phyloP scores from a whole-genome alignment of 129 eudicot species.

The Tanacetum coccineum region DNA sequence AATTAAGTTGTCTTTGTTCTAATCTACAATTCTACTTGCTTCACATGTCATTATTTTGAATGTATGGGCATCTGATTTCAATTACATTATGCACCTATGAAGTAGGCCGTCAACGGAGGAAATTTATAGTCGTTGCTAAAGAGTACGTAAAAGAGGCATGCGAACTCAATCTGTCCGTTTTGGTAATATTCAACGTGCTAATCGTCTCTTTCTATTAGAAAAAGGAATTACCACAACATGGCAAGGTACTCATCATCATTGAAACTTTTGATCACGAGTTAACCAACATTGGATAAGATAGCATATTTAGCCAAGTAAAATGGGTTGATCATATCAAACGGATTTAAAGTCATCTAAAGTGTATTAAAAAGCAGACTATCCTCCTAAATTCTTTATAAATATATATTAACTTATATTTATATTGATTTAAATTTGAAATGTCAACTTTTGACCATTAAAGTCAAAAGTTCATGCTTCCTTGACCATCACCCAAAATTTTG shows the following conservation, averaged over 20 bases:
- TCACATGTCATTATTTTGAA: not conserved
- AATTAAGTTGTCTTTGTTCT: not conserved
- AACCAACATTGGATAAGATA: not conserved
- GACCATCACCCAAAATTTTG: no score
- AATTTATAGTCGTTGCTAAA: constrained; percentile 76
- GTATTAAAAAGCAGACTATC: not conserved
- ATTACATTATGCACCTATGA: constrained; percentile 64
- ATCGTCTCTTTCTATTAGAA: no score
- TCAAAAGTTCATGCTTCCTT: no score
- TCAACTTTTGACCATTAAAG: no score
- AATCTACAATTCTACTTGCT: not conserved
- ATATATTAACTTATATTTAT: no score
- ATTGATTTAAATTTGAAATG: no score
- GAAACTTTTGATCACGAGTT: no score
- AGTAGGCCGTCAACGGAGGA: constrained; percentile 84
- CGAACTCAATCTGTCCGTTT: no score
- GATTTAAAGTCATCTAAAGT: not conserved
- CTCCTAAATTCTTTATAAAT: not conserved
- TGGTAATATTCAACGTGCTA: no score
- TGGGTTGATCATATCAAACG: not conserved
- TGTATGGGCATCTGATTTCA: not conserved
- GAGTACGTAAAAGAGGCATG: constrained; percentile 75
- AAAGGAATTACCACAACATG: no score
- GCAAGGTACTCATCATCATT: no score
- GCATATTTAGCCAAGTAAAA: not conserved